Evolutionary conservation across 306 rosid species (phyloP).

Genomic region (Dryas drummondii): DNA sequence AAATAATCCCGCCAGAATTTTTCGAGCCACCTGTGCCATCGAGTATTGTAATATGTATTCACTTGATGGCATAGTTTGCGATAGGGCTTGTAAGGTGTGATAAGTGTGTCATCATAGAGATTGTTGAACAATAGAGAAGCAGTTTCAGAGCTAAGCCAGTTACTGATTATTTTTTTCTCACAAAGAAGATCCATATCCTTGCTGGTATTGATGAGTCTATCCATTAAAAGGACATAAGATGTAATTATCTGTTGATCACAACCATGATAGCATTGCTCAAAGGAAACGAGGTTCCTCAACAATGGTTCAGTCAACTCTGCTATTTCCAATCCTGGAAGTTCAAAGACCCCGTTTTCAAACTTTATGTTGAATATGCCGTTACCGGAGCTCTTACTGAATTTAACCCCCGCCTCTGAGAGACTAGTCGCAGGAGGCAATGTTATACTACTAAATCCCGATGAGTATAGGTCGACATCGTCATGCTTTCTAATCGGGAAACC

Average conservation of each 20-base stretch:
- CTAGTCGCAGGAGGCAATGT: neutral
- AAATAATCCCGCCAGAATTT: conserved; percentile 19
- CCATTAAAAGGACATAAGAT: conserved; percentile 20
- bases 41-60: neutral
- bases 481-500: no score
- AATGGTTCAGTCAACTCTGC: conserved; percentile 13
- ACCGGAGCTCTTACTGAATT: neutral
- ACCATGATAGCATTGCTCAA: conserved; percentile 20
- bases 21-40: conserved; percentile 9
- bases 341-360: neutral
- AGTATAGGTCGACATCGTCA: no score
- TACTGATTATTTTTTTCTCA: neutral
- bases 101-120: conserved; percentile 5
- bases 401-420: neutral
- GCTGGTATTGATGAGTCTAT: conserved; percentile 7
- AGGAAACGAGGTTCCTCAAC: conserved; percentile 11
- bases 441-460: no score
- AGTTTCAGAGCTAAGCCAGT: conserved; percentile 13
- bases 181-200: conserved; percentile 10
- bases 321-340: conserved; percentile 5
- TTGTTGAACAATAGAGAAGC: conserved; percentile 10
- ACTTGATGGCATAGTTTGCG: neutral
- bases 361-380: neutral
- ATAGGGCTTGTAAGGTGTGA: neutral
- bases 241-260: neutral